Percentiles rank a stretch among this genome's conserved stretches.
Evolutionary conservation across 139 green algal species (phyloP).

Genomic region (Tetraselmis striata): DNA sequence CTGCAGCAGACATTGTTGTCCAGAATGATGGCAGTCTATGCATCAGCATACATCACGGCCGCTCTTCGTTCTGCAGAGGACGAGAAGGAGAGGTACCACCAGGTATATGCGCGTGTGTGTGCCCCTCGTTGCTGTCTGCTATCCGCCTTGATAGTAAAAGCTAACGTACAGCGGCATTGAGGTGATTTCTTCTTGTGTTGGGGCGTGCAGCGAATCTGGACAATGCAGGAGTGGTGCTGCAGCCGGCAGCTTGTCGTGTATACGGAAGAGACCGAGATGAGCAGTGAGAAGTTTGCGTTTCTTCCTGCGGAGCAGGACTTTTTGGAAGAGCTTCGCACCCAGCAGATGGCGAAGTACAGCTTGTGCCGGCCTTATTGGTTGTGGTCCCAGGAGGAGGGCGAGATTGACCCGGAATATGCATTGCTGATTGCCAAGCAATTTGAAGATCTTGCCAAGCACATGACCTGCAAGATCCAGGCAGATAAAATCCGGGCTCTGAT

Average conservation of each 20-base stretch:
- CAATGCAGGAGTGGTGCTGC: not conserved
- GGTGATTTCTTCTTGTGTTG: too few relatives aligned
- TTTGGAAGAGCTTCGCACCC: not conserved
- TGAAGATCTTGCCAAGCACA: not conserved
- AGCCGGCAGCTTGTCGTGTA: not conserved
- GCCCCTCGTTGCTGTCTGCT: too few relatives aligned
- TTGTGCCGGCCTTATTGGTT: not conserved
- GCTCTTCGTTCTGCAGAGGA: not conserved
- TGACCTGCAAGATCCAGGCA: not conserved
- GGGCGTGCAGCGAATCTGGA: not conserved
- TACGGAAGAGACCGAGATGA: not conserved
- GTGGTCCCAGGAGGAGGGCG: not conserved
- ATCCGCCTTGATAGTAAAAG: too few relatives aligned
- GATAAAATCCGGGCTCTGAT: not conserved
- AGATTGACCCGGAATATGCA: not conserved
- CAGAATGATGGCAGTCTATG: not conserved
- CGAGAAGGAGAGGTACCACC: not conserved
- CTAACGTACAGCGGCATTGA: too few relatives aligned
- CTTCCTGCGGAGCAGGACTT: not conserved
- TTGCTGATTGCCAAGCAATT: not conserved
- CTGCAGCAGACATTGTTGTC: not conserved
- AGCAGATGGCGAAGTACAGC: not conserved
- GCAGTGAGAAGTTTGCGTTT: not conserved
- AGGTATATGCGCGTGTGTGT: too few relatives aligned
- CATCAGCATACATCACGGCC: not conserved